Evolutionary conservation across 2,329 filamentous ascomycete species (phyloP), one percentile per base, ranked within the genome.

Genomic region (Tolypocladium pustulatum): DNA sequence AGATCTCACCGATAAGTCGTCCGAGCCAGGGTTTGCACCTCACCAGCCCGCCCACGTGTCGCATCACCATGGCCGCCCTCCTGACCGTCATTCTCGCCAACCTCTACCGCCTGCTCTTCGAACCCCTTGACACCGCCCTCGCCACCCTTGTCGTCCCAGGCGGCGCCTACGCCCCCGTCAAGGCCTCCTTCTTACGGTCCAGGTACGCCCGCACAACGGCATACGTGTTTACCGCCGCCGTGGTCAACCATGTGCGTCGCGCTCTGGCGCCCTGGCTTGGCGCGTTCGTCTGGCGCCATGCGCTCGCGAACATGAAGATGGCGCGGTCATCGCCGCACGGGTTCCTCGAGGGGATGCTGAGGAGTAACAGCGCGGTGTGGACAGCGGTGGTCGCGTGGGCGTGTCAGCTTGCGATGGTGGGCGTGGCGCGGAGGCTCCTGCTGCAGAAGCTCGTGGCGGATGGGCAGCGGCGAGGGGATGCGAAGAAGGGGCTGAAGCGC

Each of bases 171-270:
- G 20, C 9, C 1, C n/a, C 34, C 36, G 10, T 55, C 51, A 58
- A 46, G 52, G 49, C 40, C 17, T 58, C 63, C 25, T 53, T 70
- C 6, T 62, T 73, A 52, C 64, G 64, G 10, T 59, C 65, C 51
- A 68, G 68, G 38, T 63, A 67, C 59, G 59, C 62, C 9, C 57
- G 61, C 6, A 64, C 64, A 1, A 62, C 71, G 15, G 61, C 63
- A 0, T 66, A 67, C 55, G 64, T 75, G 51, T 43, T 68, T 17
- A 65, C 68, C 43, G 75, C 75, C 55, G 67, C 73, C 20, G 59
- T 76, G 15, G 49, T 71, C 32, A 71, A 77, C 67, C 75, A 78
- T 62, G 64, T 74, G 20, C 70, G 73, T 5, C 65, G 71, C 25
- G 63, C 69, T n/a, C 58, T 76, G 0, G 49, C 58, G 13, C 72